Percentiles rank a stretch among this genome's conserved stretches.
Evolutionary conservation across 768 basidiomycete genomes (phyloP).

Genomic region (Cyclocybe cylindracea): DNA sequence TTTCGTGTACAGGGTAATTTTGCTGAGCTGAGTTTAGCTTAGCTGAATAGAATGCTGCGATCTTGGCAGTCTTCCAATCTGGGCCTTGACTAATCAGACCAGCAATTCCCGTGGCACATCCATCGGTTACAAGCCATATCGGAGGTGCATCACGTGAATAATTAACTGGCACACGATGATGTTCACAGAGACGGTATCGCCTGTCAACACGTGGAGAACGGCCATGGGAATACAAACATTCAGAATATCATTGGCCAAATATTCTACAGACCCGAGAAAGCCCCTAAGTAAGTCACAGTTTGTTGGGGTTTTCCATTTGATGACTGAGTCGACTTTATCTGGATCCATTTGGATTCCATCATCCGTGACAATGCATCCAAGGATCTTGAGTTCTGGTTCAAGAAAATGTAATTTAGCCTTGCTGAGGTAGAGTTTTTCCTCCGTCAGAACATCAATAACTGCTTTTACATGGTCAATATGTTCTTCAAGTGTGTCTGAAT

Average conservation of each 20-base stretch:
- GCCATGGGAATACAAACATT: slow-evolving; percentile 39
- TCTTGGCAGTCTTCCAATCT: slow-evolving; percentile 18
- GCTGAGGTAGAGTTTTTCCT: slow-evolving; percentile 38
- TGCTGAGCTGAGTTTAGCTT: slow-evolving; percentile 35
- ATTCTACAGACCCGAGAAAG: slow-evolving; percentile 29
- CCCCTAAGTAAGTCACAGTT: slow-evolving; percentile 31
- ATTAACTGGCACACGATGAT: slow-evolving; percentile 19
- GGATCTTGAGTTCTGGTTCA: slow-evolving; percentile 23
- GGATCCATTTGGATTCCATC: slow-evolving; percentile 45
- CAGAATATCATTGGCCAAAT: slow-evolving; percentile 32
- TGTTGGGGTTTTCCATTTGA: slow-evolving; percentile 35
- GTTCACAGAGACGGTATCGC: slow-evolving; percentile 23
- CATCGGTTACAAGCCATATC: slow-evolving; percentile 31
- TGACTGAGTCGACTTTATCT: slow-evolving; percentile 37
- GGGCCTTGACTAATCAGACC: slow-evolving; percentile 24
- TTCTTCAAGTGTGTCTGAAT: slow-evolving; percentile 35
- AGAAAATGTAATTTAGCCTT: slow-evolving; percentile 34
- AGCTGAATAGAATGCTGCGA: slow-evolving; percentile 33
- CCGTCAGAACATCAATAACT: slow-evolving; percentile 31
- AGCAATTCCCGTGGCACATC: slow-evolving; percentile 24
- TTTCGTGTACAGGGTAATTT: slow-evolving; percentile 40
- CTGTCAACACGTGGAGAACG: slow-evolving; percentile 23
- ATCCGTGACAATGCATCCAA: slow-evolving; percentile 28
- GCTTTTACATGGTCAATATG: slow-evolving; percentile 31
- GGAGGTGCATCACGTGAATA: slow-evolving; percentile 13